These are phyloP conservation scores for Luvunga scandens DNA, from an alignment of 345 rosid genomes.

Conservation along the genomic window DNA sequence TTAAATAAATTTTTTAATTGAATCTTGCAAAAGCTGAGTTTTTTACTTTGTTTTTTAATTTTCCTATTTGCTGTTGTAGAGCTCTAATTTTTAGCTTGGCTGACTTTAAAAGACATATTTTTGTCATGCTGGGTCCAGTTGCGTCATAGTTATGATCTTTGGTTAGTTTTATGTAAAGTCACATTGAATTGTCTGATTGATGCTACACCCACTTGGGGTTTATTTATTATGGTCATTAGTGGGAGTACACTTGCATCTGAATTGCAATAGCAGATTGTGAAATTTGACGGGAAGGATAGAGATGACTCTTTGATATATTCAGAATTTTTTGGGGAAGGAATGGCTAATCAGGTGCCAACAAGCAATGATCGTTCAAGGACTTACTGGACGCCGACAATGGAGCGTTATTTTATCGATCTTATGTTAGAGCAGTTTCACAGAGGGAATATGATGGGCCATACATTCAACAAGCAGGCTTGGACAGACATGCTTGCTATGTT, in stretches of 20 bases:
- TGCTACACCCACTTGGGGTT: background rate
- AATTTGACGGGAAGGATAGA: background rate
- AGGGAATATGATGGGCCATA: constrained; percentile 76
- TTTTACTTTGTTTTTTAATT: background rate
- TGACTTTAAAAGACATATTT: background rate
- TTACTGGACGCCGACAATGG: constrained; percentile 85
- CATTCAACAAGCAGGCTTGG: constrained; percentile 88
- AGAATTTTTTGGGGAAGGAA: constrained; percentile 15
- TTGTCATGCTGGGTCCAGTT: background rate
- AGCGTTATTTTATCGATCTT: constrained; percentile 82
- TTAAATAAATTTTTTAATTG: background rate
- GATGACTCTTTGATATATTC: background rate
- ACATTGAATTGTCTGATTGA: constrained; percentile 2
- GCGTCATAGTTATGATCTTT: background rate
- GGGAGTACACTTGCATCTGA: background rate
- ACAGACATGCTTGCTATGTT: constrained; percentile 61
- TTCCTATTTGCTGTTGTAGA: background rate
- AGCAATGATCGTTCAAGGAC: constrained; percentile 68
- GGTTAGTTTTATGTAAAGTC: background rate
- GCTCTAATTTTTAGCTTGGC: background rate
- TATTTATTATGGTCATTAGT: background rate
- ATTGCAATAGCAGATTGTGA: background rate
- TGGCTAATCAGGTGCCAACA: constrained; percentile 39
- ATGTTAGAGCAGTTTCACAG: constrained; percentile 79
- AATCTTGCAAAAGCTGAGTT: background rate